phyloP scores from a whole-genome alignment of 1,284 basidiomycete species.

The Exobasidium rhododendri region DNA sequence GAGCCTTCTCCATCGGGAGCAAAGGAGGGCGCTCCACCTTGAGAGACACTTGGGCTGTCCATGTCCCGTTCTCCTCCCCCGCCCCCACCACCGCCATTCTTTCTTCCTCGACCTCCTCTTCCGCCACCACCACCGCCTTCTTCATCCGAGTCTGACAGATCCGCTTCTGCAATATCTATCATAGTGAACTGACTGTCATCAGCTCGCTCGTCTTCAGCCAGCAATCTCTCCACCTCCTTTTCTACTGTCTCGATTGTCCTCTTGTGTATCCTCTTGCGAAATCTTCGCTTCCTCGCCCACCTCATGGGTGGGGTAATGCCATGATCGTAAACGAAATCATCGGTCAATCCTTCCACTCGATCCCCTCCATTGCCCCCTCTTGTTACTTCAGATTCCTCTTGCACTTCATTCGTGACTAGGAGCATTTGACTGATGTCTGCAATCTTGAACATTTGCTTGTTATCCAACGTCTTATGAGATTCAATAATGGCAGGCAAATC shows the following conservation, averaged over 20 bases:
- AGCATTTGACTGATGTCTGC: slow-evolving; percentile 81
- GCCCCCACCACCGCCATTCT: neutral
- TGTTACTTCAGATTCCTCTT: slow-evolving; percentile 63
- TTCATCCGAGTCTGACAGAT: slow-evolving; percentile 40
- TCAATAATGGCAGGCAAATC: slow-evolving; percentile 93
- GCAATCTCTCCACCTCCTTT: slow-evolving; percentile 85
- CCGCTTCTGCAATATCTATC: slow-evolving; percentile 34
- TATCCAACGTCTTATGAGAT: slow-evolving; percentile 92
- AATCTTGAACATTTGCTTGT: slow-evolving; percentile 90
- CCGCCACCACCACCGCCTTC: slow-evolving; percentile 3
- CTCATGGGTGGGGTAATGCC: slow-evolving; percentile 91
- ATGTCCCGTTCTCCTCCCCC: neutral
- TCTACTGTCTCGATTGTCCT: slow-evolving; percentile 95
- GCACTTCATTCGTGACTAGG: slow-evolving; percentile 41
- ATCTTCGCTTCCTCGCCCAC: slow-evolving; percentile 85
- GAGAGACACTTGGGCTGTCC: slow-evolving; percentile 47
- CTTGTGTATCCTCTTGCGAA: slow-evolving; percentile 82
- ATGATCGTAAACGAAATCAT: slow-evolving; percentile 96
- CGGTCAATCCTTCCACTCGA: slow-evolving; percentile 48
- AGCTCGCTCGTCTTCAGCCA: slow-evolving; percentile 81
- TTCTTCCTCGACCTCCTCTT: slow-evolving; percentile 17
- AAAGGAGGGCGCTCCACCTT: slow-evolving; percentile 19
- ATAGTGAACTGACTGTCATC: slow-evolving; percentile 62
- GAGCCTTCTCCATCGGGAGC: slow-evolving; percentile 43
- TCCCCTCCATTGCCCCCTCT: slow-evolving; percentile 63